Evolutionary conservation across 2,329 filamentous ascomycete genomes (phyloP).

Genomic region (Hymenoscyphus albidus): DNA sequence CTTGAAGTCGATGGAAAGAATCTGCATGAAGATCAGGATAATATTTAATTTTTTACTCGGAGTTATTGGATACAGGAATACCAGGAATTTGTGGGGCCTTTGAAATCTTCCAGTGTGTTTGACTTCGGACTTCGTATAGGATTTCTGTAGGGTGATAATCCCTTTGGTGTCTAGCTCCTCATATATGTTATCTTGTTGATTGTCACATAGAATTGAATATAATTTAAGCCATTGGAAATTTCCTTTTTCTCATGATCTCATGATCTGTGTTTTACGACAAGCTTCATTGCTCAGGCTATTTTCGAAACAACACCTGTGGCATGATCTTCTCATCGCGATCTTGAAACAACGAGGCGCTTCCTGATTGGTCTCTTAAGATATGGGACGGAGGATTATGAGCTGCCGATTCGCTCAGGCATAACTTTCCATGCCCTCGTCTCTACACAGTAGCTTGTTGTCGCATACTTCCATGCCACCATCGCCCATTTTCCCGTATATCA

Average conservation of each 20-base stretch:
- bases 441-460: neutral
- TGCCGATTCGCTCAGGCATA: neutral
- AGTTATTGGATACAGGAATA: slow-evolving; percentile 29
- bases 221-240: neutral
- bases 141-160: neutral
- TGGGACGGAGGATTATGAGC: neutral
- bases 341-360: neutral
- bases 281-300: neutral
- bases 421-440: neutral
- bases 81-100: slow-evolving; percentile 21
- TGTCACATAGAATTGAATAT: neutral
- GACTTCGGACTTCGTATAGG: neutral
- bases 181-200: neutral
- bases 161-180: neutral
- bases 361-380: neutral
- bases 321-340: slow-evolving; percentile 10
- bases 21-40: slow-evolving; percentile 23
- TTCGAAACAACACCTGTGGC: slow-evolving; percentile 18
- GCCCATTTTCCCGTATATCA: neutral
- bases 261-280: neutral
- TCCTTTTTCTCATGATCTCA: neutral
- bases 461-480: neutral
- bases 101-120: slow-evolving; percentile 5
- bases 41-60: slow-evolving; percentile 23
- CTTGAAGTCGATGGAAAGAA: slow-evolving; percentile 27